These are phyloP conservation scores for Exophiala mesophila DNA, from an alignment of 2,329 filamentous ascomycete species.

Conservation along the genomic window DNA sequence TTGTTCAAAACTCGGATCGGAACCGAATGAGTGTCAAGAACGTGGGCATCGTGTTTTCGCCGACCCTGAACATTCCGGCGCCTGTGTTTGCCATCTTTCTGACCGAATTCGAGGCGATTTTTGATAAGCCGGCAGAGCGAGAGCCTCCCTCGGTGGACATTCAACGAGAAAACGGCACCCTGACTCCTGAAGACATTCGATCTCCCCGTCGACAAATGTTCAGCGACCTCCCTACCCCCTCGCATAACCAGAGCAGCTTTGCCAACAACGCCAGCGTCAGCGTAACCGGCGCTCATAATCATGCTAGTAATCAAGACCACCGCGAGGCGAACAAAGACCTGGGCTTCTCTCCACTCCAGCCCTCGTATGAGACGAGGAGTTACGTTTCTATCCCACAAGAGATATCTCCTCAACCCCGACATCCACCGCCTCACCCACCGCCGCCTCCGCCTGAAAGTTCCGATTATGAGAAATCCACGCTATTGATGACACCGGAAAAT, in stretches of 20 bases:
- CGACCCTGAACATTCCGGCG: constrained; percentile 91
- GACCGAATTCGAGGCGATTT: constrained; percentile 83
- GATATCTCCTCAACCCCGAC: constrained; percentile 18
- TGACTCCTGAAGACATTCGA: constrained; percentile 52
- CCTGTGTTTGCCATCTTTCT: constrained; percentile 92
- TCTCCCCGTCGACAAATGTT: constrained; percentile 63
- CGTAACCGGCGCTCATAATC: constrained; percentile 27
- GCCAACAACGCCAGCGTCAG: constrained; percentile 23
- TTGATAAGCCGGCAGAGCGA: constrained; percentile 57
- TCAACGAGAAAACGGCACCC: constrained; percentile 33
- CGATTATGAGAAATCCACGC: constrained; percentile 34
- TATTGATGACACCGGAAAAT: constrained; percentile 39
- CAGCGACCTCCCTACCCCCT: constrained; percentile 60
- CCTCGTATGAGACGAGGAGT: constrained; percentile 23
- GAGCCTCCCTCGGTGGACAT: constrained; percentile 14
- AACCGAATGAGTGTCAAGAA: constrained; percentile 99
- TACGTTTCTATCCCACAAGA: constrained; percentile 30
- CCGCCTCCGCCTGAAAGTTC: constrained; percentile 23
- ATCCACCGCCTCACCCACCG: constrained; percentile 19
- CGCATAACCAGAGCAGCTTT: constrained; percentile 56
- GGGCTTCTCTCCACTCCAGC: constrained; percentile 40
- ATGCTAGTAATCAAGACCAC: constrained; percentile 37
- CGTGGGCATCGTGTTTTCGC: constrained; percentile 96
- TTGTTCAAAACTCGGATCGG: constrained; percentile 80
- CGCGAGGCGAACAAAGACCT: constrained; percentile 41